A percentile compares a stretch with the other conserved stretches of the same genome.
These are phyloP conservation scores for Parascedosporium putredinis DNA, from an alignment of 2,329 filamentous ascomycete species.

Conservation along the genomic window DNA sequence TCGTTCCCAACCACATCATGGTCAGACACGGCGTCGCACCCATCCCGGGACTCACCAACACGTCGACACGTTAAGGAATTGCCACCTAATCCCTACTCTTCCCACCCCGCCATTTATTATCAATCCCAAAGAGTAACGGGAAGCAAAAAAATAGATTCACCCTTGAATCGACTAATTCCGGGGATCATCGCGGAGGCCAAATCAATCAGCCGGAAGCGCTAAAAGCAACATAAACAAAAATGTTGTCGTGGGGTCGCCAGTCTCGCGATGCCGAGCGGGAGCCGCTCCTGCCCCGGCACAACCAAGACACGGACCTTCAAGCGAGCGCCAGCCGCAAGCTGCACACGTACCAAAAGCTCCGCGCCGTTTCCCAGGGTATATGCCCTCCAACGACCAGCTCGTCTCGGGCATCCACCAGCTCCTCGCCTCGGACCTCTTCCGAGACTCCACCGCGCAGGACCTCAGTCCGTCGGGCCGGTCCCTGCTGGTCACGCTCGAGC, in stretches of 20 bases:
- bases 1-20: too few species aligned
- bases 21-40: too few species aligned
- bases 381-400: slow-evolving; percentile 82
- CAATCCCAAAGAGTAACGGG: too few species aligned
- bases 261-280: background rate
- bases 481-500: slow-evolving; percentile 59
- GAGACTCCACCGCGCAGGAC: slow-evolving; percentile 33
- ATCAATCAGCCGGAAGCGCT: too few species aligned
- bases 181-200: too few species aligned
- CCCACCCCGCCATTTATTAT: too few species aligned
- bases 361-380: slow-evolving; percentile 76
- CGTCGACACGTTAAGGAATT: too few species aligned
- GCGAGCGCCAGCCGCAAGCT: slow-evolving; percentile 75
- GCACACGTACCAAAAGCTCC: slow-evolving; percentile 84
- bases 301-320: slow-evolving; percentile 42
- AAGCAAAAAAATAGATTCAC: too few species aligned
- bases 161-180: too few species aligned
- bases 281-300: background rate
- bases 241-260: background rate
- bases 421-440: slow-evolving; percentile 53
- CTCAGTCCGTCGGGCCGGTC: slow-evolving; percentile 69
- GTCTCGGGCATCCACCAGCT: slow-evolving; percentile 72
- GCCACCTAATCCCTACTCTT: too few species aligned
- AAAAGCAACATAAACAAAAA: too few species aligned
- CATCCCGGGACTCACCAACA: too few species aligned